Evolutionary conservation across 2,329 filamentous ascomycete genomes (phyloP).

Genomic region (Fusarium guadeloupense): DNA sequence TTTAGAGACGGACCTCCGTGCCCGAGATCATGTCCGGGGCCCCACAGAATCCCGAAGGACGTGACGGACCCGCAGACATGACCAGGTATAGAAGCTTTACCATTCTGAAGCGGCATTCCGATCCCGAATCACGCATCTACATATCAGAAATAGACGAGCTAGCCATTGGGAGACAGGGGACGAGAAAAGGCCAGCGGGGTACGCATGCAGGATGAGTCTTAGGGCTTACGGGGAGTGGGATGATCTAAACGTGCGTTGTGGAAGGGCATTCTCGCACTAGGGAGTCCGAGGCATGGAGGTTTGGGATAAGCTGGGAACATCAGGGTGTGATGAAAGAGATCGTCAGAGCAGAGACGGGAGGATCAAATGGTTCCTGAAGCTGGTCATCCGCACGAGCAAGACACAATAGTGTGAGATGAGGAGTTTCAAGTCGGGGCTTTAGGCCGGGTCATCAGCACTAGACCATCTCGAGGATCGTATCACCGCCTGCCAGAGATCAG

Average conservation of each 20-base stretch:
- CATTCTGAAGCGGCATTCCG: conserved; percentile 5
- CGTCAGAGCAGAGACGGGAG: conserved; percentile 28
- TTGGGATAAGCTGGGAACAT: conserved; percentile 16
- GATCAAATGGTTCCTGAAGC: conserved; percentile 36
- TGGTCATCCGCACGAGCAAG: no score
- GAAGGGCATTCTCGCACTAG: conserved; percentile 12
- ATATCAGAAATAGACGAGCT: conserved; percentile 7
- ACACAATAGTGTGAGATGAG: conserved; percentile 1
- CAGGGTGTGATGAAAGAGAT: conserved; percentile 13
- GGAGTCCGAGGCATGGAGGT: background rate
- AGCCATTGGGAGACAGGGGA: conserved; percentile 10
- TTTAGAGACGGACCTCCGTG: conserved; percentile 6
- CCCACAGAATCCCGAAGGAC: background rate
- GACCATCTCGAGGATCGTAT: conserved; percentile 2
- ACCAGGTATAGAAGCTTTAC: background rate
- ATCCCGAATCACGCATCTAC: conserved; percentile 2
- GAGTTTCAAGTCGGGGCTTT: conserved; percentile 1
- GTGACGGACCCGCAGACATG: background rate
- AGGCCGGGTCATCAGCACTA: conserved; percentile 28
- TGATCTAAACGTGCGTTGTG: conserved; percentile 5
- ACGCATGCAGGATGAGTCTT: conserved; percentile 20
- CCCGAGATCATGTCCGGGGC: conserved; percentile 14
- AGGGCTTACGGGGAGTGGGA: conserved; percentile 42
- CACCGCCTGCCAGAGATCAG: conserved; percentile 9
- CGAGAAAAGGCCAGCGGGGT: conserved; percentile 23